Evolutionary conservation across 768 basidiomycete genomes (phyloP), one percentile per base, ranked within the genome.

Genomic region (Hygrophorus russula): DNA sequence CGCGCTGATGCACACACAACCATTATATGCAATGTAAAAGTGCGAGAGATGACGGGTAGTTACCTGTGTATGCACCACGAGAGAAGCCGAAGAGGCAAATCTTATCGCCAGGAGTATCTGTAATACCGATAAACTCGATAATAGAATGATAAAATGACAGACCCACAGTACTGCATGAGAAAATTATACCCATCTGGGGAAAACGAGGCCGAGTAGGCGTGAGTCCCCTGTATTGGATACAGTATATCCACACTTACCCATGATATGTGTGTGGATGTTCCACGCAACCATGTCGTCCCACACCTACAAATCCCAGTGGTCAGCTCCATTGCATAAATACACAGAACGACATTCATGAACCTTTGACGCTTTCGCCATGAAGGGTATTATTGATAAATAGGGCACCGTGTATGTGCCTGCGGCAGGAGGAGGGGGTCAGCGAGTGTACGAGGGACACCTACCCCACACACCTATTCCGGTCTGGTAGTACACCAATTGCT

Each of bases 41-140:
- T n/a, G n/a, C n/a, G 24, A 7, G 24, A 24, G 24, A 7, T 3
- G 24, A 7, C 24, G 7, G 24, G 24, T n/a, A 24, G 24, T 3
- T 24, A 24, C 24, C 24, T 0, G 75, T 78, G 55, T 78, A 79
- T 5, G 77, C 76, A 11, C 80, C 80, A 28, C 82, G 65, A 27
- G 78, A 80, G 56, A 84, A 82, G 0, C 80, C 80, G 49, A 81
- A 80, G 30, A 83, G 66, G 49, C 69, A 80, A 11, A 83, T 75
- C 46, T 65, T 66, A 58, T 82, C 33, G 42, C 24, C 33, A 5
- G 6, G 6, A 18, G 30, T 15, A 5, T 35, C 28, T 46, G 31
- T 8, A 10, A 18, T 28, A 11, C 31, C 4, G 18, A 29, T 4
- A 34, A 12, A 4, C 40, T 14, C 4, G 48, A 42, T 28, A 41